Conservation (phyloP, 768 basidiomycete genomes). For the Gyrodon lividus region DNA sequence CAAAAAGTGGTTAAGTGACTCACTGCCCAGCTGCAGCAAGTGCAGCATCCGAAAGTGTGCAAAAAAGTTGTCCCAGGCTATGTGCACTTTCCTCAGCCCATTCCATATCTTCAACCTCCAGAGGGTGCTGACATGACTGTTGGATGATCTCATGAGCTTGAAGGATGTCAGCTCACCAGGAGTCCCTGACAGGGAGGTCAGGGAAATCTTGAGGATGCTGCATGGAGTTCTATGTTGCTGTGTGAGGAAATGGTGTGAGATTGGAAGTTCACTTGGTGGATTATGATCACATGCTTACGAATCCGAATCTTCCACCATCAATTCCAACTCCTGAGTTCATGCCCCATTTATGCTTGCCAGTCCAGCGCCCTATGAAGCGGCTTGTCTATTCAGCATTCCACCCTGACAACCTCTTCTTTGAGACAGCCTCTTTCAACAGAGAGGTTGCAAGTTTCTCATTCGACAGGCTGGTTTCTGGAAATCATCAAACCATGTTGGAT, state of each 20-base stretch:
- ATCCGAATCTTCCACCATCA: neutral
- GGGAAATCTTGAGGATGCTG: slow-evolving; percentile 6
- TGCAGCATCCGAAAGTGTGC: neutral
- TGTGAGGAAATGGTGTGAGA: neutral
- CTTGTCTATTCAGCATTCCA: neutral
- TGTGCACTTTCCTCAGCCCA: neutral
- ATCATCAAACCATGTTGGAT: neutral
- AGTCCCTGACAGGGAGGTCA: slow-evolving; percentile 4
- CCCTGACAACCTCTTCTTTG: neutral
- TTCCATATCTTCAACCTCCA: neutral
- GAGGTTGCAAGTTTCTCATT: neutral
- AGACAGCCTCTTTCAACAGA: neutral
- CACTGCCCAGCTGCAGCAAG: neutral
- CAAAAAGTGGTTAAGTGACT: neutral
- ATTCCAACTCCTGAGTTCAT: too few species aligned
- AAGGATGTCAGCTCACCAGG: slow-evolving; percentile 11
- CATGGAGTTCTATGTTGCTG: neutral
- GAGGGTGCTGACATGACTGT: slow-evolving; percentile 7
- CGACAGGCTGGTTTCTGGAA: neutral
- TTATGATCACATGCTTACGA: neutral
- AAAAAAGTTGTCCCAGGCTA: neutral
- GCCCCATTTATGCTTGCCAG: neutral
- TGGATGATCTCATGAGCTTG: slow-evolving; percentile 10
- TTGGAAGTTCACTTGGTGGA: too few species aligned
- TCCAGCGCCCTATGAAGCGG: neutral